Evolutionary conservation across 495 filamentous ascomycete genomes (phyloP).

Genomic region (Annulohypoxylon nitens): DNA sequence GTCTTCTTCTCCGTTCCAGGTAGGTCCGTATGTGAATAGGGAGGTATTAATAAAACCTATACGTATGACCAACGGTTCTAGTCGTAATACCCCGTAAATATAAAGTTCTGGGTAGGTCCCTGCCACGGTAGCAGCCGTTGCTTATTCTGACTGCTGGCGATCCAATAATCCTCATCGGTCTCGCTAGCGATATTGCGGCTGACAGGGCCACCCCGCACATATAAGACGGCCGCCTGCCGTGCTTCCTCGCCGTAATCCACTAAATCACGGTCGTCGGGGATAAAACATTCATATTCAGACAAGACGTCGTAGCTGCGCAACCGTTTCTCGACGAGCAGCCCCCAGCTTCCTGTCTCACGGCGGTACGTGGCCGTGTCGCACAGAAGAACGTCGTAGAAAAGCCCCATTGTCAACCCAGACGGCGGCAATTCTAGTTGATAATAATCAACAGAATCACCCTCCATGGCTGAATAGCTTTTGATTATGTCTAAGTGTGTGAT

Average conservation of each 20-base stretch:
- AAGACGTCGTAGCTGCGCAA: slow-evolving; percentile 38
- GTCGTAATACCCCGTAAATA: slow-evolving; percentile 37
- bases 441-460: slow-evolving; percentile 35
- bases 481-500: slow-evolving; percentile 45
- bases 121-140: slow-evolving; percentile 41
- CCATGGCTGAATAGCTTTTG: slow-evolving; percentile 31
- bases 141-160: slow-evolving; percentile 19
- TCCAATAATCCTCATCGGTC: slow-evolving; percentile 25
- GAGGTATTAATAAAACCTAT: background rate
- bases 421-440: slow-evolving; percentile 43
- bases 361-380: slow-evolving; percentile 46
- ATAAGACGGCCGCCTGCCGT: slow-evolving; percentile 37
- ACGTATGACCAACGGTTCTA: slow-evolving; percentile 2
- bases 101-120: slow-evolving; percentile 42
- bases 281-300: slow-evolving; percentile 39
- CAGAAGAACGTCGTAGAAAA: slow-evolving; percentile 44
- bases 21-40: background rate
- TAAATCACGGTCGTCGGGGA: slow-evolving; percentile 35
- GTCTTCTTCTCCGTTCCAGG: background rate
- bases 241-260: slow-evolving; percentile 36
- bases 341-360: slow-evolving; percentile 43
- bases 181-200: slow-evolving; percentile 3
- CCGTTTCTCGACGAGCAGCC: slow-evolving; percentile 31
- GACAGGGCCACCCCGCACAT: slow-evolving; percentile 34
- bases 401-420: slow-evolving; percentile 46